Conservation (phyloP, 768 basidiomycete species). For the Boletus rubroflammeus region DNA sequence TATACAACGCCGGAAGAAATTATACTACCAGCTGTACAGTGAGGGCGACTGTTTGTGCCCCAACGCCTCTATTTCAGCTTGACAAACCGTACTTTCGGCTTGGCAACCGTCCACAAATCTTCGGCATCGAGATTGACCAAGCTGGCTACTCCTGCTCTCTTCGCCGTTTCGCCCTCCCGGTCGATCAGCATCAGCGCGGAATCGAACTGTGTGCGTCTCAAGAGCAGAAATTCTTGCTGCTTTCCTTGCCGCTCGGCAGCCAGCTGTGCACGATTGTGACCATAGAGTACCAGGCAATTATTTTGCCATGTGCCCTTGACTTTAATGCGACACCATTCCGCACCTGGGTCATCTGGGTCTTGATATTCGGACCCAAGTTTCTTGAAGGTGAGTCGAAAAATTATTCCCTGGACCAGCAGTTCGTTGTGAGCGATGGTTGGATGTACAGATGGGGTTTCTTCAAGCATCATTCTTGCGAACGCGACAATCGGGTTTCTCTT, state of each 20-base stretch:
- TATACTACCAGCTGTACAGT: not conserved
- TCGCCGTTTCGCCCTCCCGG: not conserved
- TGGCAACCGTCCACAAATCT: not conserved
- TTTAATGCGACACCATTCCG: conserved; percentile 1
- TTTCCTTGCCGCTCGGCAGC: not conserved
- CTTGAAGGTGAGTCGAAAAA: not conserved
- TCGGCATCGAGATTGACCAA: not conserved
- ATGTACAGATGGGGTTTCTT: not conserved
- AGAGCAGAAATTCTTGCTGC: not conserved
- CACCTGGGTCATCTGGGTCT: not conserved
- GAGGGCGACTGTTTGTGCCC: not conserved
- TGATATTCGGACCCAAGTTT: not conserved
- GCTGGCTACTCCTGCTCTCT: not conserved
- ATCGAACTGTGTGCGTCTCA: not conserved
- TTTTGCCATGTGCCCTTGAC: not conserved
- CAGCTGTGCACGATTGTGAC: not conserved
- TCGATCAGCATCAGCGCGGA: conserved; percentile 1
- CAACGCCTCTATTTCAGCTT: not conserved
- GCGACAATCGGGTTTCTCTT: not conserved
- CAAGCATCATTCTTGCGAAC: not conserved
- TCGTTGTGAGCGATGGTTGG: not conserved
- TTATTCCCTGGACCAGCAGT: not conserved
- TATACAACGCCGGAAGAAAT: not conserved
- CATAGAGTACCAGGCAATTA: conserved; percentile 1
- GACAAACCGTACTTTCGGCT: not conserved